Percentiles rank a stretch among this genome's conserved stretches.
Conservation (phyloP, 305 asterid genomes). For the Solanum hybrid region DNA sequence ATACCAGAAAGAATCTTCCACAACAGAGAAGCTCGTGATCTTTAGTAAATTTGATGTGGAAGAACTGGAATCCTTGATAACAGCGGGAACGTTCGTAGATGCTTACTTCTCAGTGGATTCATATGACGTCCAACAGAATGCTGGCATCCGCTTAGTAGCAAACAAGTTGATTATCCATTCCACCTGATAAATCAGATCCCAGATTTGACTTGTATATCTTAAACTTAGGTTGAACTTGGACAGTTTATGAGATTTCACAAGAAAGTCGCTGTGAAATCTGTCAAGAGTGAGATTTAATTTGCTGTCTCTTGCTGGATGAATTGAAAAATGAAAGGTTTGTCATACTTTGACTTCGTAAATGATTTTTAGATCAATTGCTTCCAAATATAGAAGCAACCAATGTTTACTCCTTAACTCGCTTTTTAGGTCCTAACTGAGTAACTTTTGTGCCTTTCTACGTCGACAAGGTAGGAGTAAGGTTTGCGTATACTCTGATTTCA, state of each 20-base stretch:
- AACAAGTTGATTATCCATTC: slow-evolving; percentile 49
- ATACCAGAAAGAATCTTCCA: slow-evolving; percentile 46
- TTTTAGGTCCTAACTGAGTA: neutral
- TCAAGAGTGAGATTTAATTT: neutral
- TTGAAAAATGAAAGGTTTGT: neutral
- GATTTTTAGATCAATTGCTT: neutral
- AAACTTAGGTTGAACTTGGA: neutral
- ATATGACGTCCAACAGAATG: slow-evolving; percentile 66
- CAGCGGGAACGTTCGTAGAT: slow-evolving; percentile 54
- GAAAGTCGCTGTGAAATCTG: neutral
- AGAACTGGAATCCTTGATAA: slow-evolving; percentile 47
- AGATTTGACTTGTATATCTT: slow-evolving; percentile 1
- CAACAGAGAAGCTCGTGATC: slow-evolving; percentile 37
- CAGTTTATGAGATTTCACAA: neutral
- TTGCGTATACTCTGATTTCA: neutral
- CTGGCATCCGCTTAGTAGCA: slow-evolving; percentile 80
- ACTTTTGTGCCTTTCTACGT: neutral
- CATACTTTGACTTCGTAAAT: neutral
- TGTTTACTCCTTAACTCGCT: neutral
- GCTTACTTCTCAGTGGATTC: slow-evolving; percentile 61
- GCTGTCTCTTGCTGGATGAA: neutral
- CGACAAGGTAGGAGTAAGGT: neutral
- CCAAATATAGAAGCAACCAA: neutral
- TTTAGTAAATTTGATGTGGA: slow-evolving; percentile 42
- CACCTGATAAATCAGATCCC: slow-evolving; percentile 10